Conservation (phyloP, 2,329 filamentous ascomycete genomes). For the Metarhizium humberi region DNA sequence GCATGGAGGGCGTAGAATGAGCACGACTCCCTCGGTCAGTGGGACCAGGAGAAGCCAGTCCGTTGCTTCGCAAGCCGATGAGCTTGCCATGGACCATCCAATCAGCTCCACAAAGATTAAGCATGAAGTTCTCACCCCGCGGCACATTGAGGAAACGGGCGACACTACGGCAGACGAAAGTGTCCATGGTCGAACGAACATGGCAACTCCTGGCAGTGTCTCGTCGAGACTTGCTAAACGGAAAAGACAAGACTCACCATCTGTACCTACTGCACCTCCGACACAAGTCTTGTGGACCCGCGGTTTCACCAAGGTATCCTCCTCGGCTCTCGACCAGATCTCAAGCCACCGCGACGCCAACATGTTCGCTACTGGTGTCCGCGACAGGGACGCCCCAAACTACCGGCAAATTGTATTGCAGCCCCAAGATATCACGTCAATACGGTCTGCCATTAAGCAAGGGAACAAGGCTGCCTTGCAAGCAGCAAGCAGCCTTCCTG, state of each 20-base stretch:
- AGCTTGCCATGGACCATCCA: slow-evolving; percentile 34
- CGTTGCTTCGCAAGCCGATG: slow-evolving; percentile 36
- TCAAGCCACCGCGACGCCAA: slow-evolving; percentile 69
- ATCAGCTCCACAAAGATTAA: slow-evolving; percentile 39
- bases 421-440: slow-evolving; percentile 69
- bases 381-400: slow-evolving; percentile 65
- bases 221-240: slow-evolving; percentile 38
- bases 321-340: slow-evolving; percentile 66
- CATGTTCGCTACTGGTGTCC: slow-evolving; percentile 68
- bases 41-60: slow-evolving; percentile 35
- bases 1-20: slow-evolving; percentile 24
- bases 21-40: slow-evolving; percentile 25
- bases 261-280: slow-evolving; percentile 42
- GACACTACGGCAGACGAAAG: slow-evolving; percentile 49
- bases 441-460: slow-evolving; percentile 65
- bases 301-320: slow-evolving; percentile 64
- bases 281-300: slow-evolving; percentile 67
- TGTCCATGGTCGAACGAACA: slow-evolving; percentile 27
- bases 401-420: slow-evolving; percentile 66
- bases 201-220: slow-evolving; percentile 27
- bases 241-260: slow-evolving; percentile 45
- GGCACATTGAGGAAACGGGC: slow-evolving; percentile 42
- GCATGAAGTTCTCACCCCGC: slow-evolving; percentile 48
- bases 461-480: slow-evolving; percentile 57
- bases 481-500: slow-evolving; percentile 50